These are phyloP conservation scores for Pseudogymnoascus destructans DNA, from an alignment of 2,329 filamentous ascomycete species.

Conservation along the genomic window DNA sequence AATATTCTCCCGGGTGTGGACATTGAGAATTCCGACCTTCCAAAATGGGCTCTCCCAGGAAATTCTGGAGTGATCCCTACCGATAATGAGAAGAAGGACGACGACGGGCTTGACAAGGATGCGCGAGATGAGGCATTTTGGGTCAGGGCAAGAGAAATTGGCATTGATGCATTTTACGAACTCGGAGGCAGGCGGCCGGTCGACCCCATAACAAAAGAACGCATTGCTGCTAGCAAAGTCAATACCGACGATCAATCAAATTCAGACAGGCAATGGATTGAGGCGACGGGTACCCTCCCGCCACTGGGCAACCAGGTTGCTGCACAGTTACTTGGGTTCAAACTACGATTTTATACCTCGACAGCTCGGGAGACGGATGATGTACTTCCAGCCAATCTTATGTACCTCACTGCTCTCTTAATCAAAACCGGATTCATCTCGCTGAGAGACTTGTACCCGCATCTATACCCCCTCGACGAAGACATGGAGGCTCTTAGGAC, in stretches of 20 bases:
- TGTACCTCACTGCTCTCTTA: conserved; percentile 79
- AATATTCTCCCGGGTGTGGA: conserved; percentile 33
- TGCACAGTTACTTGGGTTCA: conserved; percentile 91
- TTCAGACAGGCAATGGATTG: conserved; percentile 61
- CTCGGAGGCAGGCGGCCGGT: conserved; percentile 60
- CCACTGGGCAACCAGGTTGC: conserved; percentile 81
- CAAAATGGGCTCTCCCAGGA: conserved; percentile 69
- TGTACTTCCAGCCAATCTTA: conserved; percentile 76
- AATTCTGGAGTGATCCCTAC: conserved; percentile 48
- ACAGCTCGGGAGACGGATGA: conserved; percentile 62
- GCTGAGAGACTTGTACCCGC: conserved; percentile 76
- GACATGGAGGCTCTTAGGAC: conserved; percentile 64
- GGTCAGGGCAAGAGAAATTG: conserved; percentile 60
- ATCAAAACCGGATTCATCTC: conserved; percentile 98
- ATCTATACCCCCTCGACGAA: conserved; percentile 76
- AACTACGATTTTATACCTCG: conserved; percentile 87
- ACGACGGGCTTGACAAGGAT: conserved; percentile 42
- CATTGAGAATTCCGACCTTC: conserved; percentile 49
- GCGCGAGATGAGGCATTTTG: conserved; percentile 68
- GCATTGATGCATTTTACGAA: conserved; percentile 79
- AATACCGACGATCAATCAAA: conserved; percentile 18
- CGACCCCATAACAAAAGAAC: conserved; percentile 39
- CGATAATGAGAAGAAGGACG: conserved; percentile 56
- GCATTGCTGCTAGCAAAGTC: conserved; percentile 31
- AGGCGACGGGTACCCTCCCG: conserved; percentile 66